Percentiles rank a stretch among this genome's conserved stretches.
Evolutionary conservation across 306 rosid genomes (phyloP).

Genomic region (Parietaria judaica): DNA sequence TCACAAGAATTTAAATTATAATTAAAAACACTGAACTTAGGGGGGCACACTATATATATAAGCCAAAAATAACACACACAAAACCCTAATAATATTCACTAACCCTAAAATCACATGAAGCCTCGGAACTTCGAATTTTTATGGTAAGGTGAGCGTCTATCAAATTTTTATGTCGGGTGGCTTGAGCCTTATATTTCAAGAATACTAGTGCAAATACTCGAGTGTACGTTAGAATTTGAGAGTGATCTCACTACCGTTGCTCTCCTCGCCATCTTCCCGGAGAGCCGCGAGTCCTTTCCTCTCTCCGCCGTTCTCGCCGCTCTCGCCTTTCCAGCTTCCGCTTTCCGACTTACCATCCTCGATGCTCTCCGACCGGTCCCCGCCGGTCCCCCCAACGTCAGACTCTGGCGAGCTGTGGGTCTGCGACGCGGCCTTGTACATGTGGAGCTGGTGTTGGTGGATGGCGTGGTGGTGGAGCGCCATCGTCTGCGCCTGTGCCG

Average conservation of each 20-base stretch:
- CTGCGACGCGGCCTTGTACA: constrained; percentile 51
- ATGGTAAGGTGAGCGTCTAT: neutral
- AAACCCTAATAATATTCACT: constrained; percentile 6
- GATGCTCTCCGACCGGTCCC: constrained; percentile 75
- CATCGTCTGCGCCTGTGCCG: constrained; percentile 30
- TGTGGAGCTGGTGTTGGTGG: constrained; percentile 60
- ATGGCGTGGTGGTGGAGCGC: constrained; percentile 41
- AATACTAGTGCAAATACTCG: constrained; percentile 16
- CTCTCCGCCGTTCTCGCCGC: constrained; percentile 52
- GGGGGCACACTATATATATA: neutral
- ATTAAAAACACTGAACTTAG: neutral
- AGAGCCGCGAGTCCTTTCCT: constrained; percentile 46
- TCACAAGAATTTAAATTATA: constrained; percentile 15
- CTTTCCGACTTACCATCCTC: constrained; percentile 94
- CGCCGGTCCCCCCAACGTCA: constrained; percentile 35
- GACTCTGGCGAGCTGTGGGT: constrained; percentile 57
- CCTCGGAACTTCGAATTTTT: neutral
- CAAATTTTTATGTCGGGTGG: no score
- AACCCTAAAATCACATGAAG: constrained; percentile 9
- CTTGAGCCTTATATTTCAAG: neutral
- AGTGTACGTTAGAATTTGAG: constrained; percentile 56
- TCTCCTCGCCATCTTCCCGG: constrained; percentile 47
- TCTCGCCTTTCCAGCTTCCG: constrained; percentile 94
- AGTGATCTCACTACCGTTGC: constrained; percentile 73
- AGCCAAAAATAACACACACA: constrained; percentile 9